phyloP scores from a whole-genome alignment of 768 basidiomycete genomes.

The Boletus sensibilis region DNA sequence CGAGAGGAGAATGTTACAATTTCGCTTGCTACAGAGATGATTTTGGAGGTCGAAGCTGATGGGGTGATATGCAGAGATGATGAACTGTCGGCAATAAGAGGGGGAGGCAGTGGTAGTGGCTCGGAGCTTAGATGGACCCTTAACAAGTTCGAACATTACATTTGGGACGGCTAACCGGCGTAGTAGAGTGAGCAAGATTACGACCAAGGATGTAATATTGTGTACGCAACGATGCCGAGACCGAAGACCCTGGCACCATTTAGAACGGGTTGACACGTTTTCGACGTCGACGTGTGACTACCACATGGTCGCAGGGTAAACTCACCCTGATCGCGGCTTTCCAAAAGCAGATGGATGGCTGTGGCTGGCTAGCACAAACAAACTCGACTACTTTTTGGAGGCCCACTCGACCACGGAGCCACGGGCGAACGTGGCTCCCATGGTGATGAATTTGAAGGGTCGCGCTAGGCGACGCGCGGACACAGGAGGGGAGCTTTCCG shows the following conservation, averaged over 20 bases:
- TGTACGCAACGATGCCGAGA: conserved; percentile 13
- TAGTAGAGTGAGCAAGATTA: conserved; percentile 2
- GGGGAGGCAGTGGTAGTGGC: conserved; percentile 45
- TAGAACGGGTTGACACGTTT: conserved; percentile 21
- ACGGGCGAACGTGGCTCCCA: conserved; percentile 19
- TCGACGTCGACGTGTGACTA: conserved; percentile 25
- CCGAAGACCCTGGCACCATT: conserved; percentile 2
- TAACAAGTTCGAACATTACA: conserved; percentile 65
- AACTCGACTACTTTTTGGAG: background rate
- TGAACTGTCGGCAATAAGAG: conserved; percentile 33
- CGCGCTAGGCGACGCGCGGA: conserved; percentile 7
- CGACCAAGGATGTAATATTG: conserved; percentile 8
- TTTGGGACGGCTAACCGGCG: conserved; percentile 65
- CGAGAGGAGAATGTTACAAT: conserved; percentile 68
- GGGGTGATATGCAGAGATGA: conserved; percentile 81
- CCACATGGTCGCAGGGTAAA: background rate
- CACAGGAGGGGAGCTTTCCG: conserved; percentile 1
- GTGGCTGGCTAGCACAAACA: conserved; percentile 1
- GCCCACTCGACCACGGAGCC: conserved; percentile 13
- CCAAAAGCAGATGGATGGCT: conserved; percentile 4
- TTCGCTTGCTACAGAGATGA: conserved; percentile 74
- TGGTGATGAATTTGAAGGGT: conserved; percentile 24
- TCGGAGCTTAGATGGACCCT: conserved; percentile 73
- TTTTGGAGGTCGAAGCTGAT: conserved; percentile 67
- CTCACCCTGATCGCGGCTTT: conserved; percentile 18